Base-by-base conservation (phyloP, 495 filamentous ascomycete genomes). In the Aspergillus campestris region DNA sequence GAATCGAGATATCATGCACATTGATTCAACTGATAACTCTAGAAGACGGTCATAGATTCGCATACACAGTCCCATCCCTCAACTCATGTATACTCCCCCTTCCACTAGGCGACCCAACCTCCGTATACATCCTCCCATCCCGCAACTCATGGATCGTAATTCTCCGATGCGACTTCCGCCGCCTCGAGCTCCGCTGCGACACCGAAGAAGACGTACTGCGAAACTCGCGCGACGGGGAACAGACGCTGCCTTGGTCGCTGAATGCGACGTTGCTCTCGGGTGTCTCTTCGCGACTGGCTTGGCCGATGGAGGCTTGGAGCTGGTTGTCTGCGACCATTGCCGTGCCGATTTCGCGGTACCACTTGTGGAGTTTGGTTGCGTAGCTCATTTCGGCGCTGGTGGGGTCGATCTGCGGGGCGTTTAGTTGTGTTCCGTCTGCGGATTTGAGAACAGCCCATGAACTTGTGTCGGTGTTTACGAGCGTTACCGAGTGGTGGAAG, bases 391-490 rank as follows among this genome's bases (percentile, higher is more conserved):
- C 84, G 44, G 74, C 75, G 2, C 68, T 65, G 6, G 72, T 77
- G 45, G 75, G 74, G 58, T 87, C 83, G 4, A 87, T 79, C 0
- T 79, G 79, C 11, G 83, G 83, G 1, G 82, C 83, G 43, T 60
- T 70, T 11, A 76, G 62, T 51, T 74, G 67, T 13, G 70, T 67
- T 34, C 70, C 70, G 8, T 55, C 68, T 72, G 49, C 48, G 14
- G 56, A 55, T 12, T 59, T 56, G 55, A 74, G 77, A 1, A 90
- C 78, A 5, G 80, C 85, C 86, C 87, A 94, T 18, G 76, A 67
- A 31, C 73, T 77, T 32, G 68, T 67, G 27, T 69, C 57, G 1
- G 61, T 63, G 45, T 71, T 78, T 31, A 77, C 57, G 6, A 79
- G 67, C 24, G 65, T 65, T 31, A 74, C 53, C 6, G 60, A 60